Base-by-base conservation (phyloP, 1,284 basidiomycete genomes). In the Lentinula novae-zelandiae region DNA sequence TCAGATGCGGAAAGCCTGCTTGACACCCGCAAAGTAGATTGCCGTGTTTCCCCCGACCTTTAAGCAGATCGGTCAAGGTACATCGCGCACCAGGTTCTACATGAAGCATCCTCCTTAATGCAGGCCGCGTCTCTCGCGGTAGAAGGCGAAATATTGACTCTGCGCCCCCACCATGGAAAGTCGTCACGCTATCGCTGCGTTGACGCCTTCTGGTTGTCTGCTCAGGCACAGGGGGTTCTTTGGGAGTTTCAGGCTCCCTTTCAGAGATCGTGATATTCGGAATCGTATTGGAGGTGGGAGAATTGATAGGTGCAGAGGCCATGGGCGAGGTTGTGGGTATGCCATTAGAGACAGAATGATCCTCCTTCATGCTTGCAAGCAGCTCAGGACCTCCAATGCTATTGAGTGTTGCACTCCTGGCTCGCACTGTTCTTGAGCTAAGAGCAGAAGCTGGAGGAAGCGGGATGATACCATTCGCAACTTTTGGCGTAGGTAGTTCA, bases 81-180 rank as follows among this genome's bases (percentile, higher is more conserved):
- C 94, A 97, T 40, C 97, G 87, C 59, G 90, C 85, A 8, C 82
- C 79, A 1, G 96, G 93, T 72, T 98, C 95, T 59, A 98, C 85
- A 63, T 88, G 90, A 68, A 99, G 82, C 97, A 99, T 99, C 58
- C 96, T 86, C 63, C 94, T 90, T 59, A 99, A 81, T 9, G 93
- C 94, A 13, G 87, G 82, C 48, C 95, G 85, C 15, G 93, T 89
- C 76, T 98, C 96, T 62, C 96, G 89, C 5, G 96, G 96, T 20
- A 99, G 80, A 5, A 99, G 81, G n/a, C 95, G 86, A 83, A 99
- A 99, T 71, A 99, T 97, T 36, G 93, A 95, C 74, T 99, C 96
- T n/a, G 93, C 90, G 7, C 93, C 92, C 48, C 90, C 92, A n/a
- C 77, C 82, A 72, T 90, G 82, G 82, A 87, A 90, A n/a, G 95